phyloP scores from a whole-genome alignment of 2,329 filamentous ascomycete species.

The Acarospora socialis region DNA sequence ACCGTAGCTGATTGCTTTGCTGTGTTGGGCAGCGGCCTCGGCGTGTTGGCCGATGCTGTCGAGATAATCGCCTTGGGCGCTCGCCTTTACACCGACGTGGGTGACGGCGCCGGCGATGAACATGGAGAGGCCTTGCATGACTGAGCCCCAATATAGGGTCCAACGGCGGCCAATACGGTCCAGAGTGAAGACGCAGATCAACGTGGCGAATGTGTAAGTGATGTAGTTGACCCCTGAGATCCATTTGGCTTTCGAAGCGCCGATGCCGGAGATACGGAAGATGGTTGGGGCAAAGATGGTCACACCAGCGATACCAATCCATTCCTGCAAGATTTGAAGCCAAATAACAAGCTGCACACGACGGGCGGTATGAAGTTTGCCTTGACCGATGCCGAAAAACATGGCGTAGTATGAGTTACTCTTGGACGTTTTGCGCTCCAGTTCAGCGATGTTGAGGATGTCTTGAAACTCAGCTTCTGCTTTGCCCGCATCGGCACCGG shows the following conservation, averaged over 20 bases:
- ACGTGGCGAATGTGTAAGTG: constrained; percentile 18
- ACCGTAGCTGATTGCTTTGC: too few species aligned
- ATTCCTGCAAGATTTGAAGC: constrained; percentile 21
- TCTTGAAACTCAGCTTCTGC: constrained; percentile 46
- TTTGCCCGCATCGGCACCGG: constrained; percentile 34
- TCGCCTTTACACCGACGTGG: constrained; percentile 10
- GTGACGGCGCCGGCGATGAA: constrained; percentile 20
- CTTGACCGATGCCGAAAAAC: constrained; percentile 17
- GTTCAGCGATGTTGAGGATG: constrained; percentile 18
- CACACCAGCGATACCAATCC: constrained; percentile 21
- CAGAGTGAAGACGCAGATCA: constrained; percentile 21
- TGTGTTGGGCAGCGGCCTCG: too few species aligned
- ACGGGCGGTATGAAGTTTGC: constrained; percentile 18
- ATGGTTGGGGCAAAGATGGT: constrained; percentile 19
- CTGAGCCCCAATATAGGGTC: constrained; percentile 24
- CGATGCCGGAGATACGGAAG: constrained; percentile 19
- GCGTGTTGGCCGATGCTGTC: too few species aligned
- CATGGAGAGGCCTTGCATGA: constrained; percentile 19
- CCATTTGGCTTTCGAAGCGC: constrained; percentile 17
- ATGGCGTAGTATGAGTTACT: constrained; percentile 16
- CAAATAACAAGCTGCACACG: constrained; percentile 20
- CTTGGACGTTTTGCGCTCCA: constrained; percentile 15
- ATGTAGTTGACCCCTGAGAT: constrained; percentile 19
- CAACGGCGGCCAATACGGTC: constrained; percentile 25
- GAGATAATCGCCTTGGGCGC: constrained; percentile 14